A percentile compares a stretch with the other conserved stretches of the same genome.
Evolutionary conservation across 2,329 filamentous ascomycete genomes (phyloP).

Genomic region (Penicillium sp.): DNA sequence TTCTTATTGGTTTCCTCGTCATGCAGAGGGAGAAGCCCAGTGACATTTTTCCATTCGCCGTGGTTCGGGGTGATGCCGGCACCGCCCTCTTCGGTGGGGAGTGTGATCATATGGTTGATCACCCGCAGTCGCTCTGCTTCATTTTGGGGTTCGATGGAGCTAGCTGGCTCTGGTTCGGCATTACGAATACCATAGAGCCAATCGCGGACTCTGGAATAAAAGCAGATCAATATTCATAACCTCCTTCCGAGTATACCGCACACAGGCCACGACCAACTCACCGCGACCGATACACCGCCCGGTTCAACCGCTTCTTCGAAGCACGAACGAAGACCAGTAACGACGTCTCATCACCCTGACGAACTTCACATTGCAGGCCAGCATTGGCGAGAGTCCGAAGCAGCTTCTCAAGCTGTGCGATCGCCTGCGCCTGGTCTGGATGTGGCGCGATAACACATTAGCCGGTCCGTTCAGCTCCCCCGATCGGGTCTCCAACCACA

Average conservation of each 20-base stretch:
- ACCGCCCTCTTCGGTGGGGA: conserved; percentile 74
- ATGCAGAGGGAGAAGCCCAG: conserved; percentile 79
- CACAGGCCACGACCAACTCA: conserved; percentile 37
- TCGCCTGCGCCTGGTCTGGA: conserved; percentile 71
- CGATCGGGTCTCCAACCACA: neutral
- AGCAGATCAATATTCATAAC: neutral
- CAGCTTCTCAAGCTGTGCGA: conserved; percentile 78
- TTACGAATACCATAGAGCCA: conserved; percentile 92
- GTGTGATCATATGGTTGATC: conserved; percentile 83
- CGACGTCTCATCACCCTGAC: conserved; percentile 75
- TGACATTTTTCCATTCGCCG: conserved; percentile 75
- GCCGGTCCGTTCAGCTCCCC: neutral
- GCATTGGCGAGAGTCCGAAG: conserved; percentile 76
- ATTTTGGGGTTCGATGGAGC: conserved; percentile 79
- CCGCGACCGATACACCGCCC: conserved; percentile 84
- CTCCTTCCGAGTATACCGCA: too few species aligned
- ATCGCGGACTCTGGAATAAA: conserved; percentile 74
- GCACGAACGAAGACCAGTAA: conserved; percentile 86
- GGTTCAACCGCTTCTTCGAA: conserved; percentile 74
- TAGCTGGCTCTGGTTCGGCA: conserved; percentile 72
- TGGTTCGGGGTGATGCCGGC: conserved; percentile 75
- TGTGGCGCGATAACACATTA: conserved; percentile 8
- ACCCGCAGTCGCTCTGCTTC: conserved; percentile 89
- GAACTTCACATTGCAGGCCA: conserved; percentile 85
- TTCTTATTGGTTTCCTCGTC: conserved; percentile 76